Evolutionary conservation across 2,329 filamentous ascomycete species (phyloP), one percentile per base, ranked within the genome.

Genomic region (Thelonectria rubi): DNA sequence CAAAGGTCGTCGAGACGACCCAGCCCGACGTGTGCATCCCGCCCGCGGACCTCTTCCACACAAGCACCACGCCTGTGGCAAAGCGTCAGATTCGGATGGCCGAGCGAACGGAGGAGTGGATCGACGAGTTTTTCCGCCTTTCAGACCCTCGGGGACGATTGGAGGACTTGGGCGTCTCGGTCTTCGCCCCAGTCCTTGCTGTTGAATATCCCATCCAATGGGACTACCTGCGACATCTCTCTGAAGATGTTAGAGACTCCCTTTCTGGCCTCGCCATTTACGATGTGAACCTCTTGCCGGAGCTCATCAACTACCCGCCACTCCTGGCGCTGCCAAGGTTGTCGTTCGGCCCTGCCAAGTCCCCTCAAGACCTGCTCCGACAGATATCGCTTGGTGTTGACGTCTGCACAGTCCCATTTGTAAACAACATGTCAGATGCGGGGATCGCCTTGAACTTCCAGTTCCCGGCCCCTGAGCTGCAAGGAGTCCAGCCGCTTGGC

Each of bases 41-140:
- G 0, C 77, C 96, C 53, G 91, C 90, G 5, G 95, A 99, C 76
- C 84, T 94, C 10, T 68, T 78, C 69, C 69, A 80, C 56, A 73
- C 72, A 11, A 79, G 77, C 79, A 81, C 55, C 65, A 81, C 76
- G 4, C 85, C 91, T 0, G 86, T 89, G 3, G 79, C 84, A 10
- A 97, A 96, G 77, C 86, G 94, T 47, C 86, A 91, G 48, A 82
- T 88, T 37, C 93, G 92, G 72, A 97, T 97, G 88, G 89, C 88
- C 21, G 93, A 95, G 72, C 85, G 94, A 58, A 97, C 92, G 1
- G 91, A 95, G 73, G 84, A 86, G 39, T 98, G 93, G 92, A 81
- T 94, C 17, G 85, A 87, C 21, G 86, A 91, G 64, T 87, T 93
- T 52, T 81, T 93, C 37, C 73, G 74, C 18, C 66, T 72, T n/a